Evolutionary conservation across 495 filamentous ascomycete genomes (phyloP), one percentile per base, ranked within the genome.

Genomic region (Aspergillus cavernicola): DNA sequence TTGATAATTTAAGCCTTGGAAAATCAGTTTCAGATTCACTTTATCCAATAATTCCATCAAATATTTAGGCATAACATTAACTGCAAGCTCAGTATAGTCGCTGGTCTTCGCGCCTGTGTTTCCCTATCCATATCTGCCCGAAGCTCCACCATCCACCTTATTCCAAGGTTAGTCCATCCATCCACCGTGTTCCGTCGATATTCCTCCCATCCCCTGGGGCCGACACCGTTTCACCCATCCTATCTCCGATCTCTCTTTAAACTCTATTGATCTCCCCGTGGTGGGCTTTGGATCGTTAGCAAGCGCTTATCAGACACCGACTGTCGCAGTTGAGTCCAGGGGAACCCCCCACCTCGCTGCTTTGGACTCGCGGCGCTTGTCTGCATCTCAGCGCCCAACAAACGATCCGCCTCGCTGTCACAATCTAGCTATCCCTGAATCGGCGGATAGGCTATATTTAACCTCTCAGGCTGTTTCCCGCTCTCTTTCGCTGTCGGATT

Each of bases 351-450:
- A 45, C 57, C 57, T 60, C 40, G 52, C 26, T 50, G 48, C 47
- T 15, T 52, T 35, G 44, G 37, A 55, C 40, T 43, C 43, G 51
- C 57, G 53, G 57, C 53, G 52, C 52, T 60, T 60, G 48, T 60
- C 48, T 50, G 53, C 47, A 48, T 45, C 49, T 52, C 50, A 49
- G 49, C 41, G 48, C 45, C 50, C 54, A 56, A 56, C 48, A 50
- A 47, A 31, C 42, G 43, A 31, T 35, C 39, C 33, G n/a, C 33
- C 54, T 47, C 8, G 23, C 20, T 32, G 40, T 50, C 15, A 20
- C 31, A 7, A n/a, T 40, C 35, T 33, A 26, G 36, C 41, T 18
- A 36, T 42, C 35, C 51, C 50, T 56, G 54, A 56, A 50, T 57
- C 43, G 50, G 42, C 56, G 49, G 53, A 40, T 57, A 53, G 42